Conservation (phyloP, 495 filamentous ascomycete species). For the Penicillium taxi region DNA sequence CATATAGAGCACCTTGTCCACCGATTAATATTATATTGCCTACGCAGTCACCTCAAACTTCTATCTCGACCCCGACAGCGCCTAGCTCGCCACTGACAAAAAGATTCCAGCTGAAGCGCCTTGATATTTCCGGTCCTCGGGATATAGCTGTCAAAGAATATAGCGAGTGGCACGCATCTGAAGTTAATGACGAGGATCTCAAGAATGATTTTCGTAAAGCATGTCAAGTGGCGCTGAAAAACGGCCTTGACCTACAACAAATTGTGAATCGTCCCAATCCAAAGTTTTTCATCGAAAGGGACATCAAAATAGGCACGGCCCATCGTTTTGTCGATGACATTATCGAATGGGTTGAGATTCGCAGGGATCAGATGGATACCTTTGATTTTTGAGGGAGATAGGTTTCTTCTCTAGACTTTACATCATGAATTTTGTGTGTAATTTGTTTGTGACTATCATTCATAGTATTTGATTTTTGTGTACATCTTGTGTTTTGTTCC, state of each 20-base stretch:
- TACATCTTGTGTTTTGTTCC: no score
- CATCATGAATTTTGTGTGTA: neutral
- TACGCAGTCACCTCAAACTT: no score
- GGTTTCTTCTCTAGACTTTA: no score
- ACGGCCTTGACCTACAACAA: slow-evolving; percentile 20
- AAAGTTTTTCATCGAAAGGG: slow-evolving; percentile 20
- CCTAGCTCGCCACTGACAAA: no score
- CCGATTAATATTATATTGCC: no score
- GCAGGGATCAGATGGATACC: slow-evolving; percentile 1
- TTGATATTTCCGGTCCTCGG: slow-evolving; percentile 4
- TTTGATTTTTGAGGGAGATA: neutral
- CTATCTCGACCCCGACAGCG: no score
- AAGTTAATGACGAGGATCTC: slow-evolving; percentile 10
- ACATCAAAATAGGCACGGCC: slow-evolving; percentile 18
- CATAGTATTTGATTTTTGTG: no score
- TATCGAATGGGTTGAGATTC: slow-evolving; percentile 4
- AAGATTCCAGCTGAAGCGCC: neutral
- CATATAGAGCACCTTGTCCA: no score
- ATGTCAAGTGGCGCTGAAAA: slow-evolving; percentile 14
- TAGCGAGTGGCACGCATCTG: slow-evolving; percentile 14
- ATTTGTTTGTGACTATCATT: neutral
- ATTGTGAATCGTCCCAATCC: slow-evolving; percentile 20
- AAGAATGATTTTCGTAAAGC: slow-evolving; percentile 15
- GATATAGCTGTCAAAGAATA: slow-evolving; percentile 13
- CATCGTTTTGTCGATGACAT: slow-evolving; percentile 14